Evolutionary conservation across 2,329 filamentous ascomycete species (phyloP), one percentile per base, ranked within the genome.

Genomic region (Ophiognomonia clavigignenti-juglandacearum): DNA sequence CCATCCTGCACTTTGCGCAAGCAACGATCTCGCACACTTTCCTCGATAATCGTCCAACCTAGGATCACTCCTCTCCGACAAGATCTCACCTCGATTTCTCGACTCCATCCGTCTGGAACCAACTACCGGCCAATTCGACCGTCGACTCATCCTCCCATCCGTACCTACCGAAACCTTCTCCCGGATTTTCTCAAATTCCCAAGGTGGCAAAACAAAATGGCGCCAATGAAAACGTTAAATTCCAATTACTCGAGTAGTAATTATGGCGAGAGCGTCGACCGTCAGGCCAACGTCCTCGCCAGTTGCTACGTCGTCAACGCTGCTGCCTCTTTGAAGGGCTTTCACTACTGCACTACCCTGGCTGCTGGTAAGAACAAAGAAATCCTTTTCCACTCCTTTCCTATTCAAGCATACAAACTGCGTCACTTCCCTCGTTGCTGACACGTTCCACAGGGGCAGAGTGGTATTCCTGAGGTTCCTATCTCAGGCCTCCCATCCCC

Each of bases 331-430:
- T 78, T 96, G 61, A 83, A 84, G 67, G 87, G 87, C 67, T 86
- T 93, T 73, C 90, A 95, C 76, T 96, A 95, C 83, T 95, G 86
- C 82, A 91, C 90, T 88, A 91, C 88, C 75, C 80, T 83, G 80
- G 85, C 82, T 74, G 79, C 85, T 79, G 86, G 83, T 85, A 76
- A 52, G 77, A 68, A 45, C 13, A 26, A 19, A 18, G 4, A 29
- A n/a, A 31, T 24, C 22, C 20, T 45, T 20, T 24, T 10, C 23
- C 43, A 31, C 35, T n/a, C n/a, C n/a, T n/a, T n/a, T n/a, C n/a
- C n/a, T n/a, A 20, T 22, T 22, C 27, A 9, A 4, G 34, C 20
- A 19, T 45, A 20, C 26, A n/a, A 22, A 16, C 16, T 13, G 16
- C 18, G 9, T 36, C 32, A 36, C 10, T 20, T 6, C 3, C 11